Evolutionary conservation across 805 yeast genomes (phyloP).

Genomic region (Yamadazyma paraphyllophila): DNA sequence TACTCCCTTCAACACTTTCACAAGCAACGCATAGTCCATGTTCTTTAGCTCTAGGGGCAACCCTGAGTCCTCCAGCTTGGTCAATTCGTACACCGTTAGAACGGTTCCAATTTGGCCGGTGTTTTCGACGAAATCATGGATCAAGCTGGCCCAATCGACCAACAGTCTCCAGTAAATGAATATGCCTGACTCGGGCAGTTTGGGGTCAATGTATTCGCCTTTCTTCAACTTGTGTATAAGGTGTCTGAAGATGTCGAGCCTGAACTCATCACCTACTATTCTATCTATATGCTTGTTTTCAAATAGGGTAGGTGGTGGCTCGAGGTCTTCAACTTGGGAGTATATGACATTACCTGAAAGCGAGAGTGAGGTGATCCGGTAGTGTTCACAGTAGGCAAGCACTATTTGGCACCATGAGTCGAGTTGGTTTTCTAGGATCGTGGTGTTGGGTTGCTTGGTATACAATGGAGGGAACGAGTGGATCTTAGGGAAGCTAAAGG

Average conservation of each 20-base stretch:
- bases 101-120: conserved; percentile 79
- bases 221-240: conserved; percentile 52
- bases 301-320: conserved; percentile 42
- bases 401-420: conserved; percentile 74
- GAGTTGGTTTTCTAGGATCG: conserved; percentile 73
- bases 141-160: conserved; percentile 36
- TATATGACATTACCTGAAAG: conserved; percentile 28
- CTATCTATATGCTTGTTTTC: conserved; percentile 52
- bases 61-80: conserved; percentile 59
- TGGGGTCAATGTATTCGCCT: conserved; percentile 54
- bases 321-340: conserved; percentile 23
- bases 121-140: conserved; percentile 45
- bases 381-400: conserved; percentile 54
- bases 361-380: conserved; percentile 38
- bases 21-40: conserved; percentile 56
- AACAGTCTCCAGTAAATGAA: conserved; percentile 60
- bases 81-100: conserved; percentile 77
- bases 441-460: conserved; percentile 83
- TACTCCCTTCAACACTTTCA: conserved; percentile 49
- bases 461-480: conserved; percentile 82
- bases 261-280: conserved; percentile 51
- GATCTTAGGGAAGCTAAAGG: conserved; percentile 40
- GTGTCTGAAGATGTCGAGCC: conserved; percentile 52
- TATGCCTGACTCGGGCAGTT: conserved; percentile 65
- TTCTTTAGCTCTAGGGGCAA: conserved; percentile 57